Conservation (phyloP, 2,329 filamentous ascomycete species). For the Aspergillus uvarum region DNA sequence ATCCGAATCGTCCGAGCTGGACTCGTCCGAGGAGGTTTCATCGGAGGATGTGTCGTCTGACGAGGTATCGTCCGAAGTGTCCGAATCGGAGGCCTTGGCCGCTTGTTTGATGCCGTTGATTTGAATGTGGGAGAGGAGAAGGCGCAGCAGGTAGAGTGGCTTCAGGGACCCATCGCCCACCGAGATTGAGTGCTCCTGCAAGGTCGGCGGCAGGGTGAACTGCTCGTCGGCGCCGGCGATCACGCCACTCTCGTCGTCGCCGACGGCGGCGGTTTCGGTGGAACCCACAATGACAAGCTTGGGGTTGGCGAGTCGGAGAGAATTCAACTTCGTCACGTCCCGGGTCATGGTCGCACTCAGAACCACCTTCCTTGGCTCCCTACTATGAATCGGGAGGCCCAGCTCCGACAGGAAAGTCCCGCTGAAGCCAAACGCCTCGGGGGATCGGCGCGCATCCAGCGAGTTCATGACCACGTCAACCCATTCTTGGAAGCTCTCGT, state of each 20-base stretch:
- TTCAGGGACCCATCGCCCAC: constrained; percentile 70
- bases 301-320: constrained; percentile 70
- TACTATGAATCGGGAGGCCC: constrained; percentile 41
- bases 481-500: constrained; percentile 93
- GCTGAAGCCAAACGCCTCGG: constrained; percentile 47
- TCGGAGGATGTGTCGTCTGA: constrained; percentile 40
- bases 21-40: constrained; percentile 32
- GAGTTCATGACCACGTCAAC: constrained; percentile 65
- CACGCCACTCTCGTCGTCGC: constrained; percentile 23
- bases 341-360: constrained; percentile 90
- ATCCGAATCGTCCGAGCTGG: constrained; percentile 27
- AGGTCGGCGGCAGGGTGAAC: constrained; percentile 61
- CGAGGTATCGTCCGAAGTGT: constrained; percentile 33
- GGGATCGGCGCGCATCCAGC: constrained; percentile 55
- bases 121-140: constrained; percentile 56
- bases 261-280: constrained; percentile 26
- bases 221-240: constrained; percentile 30
- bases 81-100: constrained; percentile 14
- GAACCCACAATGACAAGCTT: constrained; percentile 74
- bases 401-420: constrained; percentile 34
- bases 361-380: constrained; percentile 71
- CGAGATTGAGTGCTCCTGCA: constrained; percentile 67
- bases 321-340: constrained; percentile 76
- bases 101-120: constrained; percentile 16
- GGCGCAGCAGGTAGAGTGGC: constrained; percentile 78